These are phyloP conservation scores for Globisporangium radiosum DNA, from an alignment of 352 stramenopile species.

Conservation along the genomic window DNA sequence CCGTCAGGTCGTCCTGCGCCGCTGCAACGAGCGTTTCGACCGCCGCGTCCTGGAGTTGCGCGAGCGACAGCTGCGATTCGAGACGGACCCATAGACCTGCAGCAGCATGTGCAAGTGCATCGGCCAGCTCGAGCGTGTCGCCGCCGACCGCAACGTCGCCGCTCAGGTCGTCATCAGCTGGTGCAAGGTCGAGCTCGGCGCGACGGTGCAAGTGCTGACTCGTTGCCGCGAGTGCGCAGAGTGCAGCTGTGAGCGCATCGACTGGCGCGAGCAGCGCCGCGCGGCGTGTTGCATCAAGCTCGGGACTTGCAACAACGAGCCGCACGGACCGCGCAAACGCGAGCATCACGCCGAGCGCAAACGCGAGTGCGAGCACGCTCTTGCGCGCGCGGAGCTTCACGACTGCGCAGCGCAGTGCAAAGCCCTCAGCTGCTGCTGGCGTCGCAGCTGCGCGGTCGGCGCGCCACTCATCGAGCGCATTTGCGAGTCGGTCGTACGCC, in stretches of 20 bases:
- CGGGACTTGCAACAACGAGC: constrained; percentile 19
- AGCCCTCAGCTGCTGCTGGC: constrained; percentile 28
- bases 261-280: constrained; percentile 25
- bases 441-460: constrained; percentile 13
- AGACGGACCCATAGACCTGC: constrained; percentile 33
- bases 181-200: constrained; percentile 58
- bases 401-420: constrained; percentile 46
- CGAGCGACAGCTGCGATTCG: constrained; percentile 28
- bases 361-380: constrained; percentile 42
- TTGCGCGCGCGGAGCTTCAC: constrained; percentile 57
- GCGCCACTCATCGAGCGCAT: constrained; percentile 55
- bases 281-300: too few relatives aligned
- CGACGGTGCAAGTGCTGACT: constrained; percentile 57
- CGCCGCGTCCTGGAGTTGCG: constrained; percentile 9
- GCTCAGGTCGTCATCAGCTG: constrained; percentile 63
- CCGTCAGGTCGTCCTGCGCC: constrained; percentile 34
- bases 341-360: constrained; percentile 53
- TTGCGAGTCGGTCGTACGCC: constrained; percentile 47
- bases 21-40: constrained; percentile 38
- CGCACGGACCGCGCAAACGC: constrained; percentile 32
- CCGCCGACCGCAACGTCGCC: constrained; percentile 52
- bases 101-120: constrained; percentile 54
- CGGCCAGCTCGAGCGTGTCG: constrained; percentile 47
- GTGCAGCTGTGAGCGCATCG: constrained; percentile 37
- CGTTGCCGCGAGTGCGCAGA: constrained; percentile 31